phyloP scores from a whole-genome alignment of 208 protist species.

The Acanthamoeba healyi region DNA sequence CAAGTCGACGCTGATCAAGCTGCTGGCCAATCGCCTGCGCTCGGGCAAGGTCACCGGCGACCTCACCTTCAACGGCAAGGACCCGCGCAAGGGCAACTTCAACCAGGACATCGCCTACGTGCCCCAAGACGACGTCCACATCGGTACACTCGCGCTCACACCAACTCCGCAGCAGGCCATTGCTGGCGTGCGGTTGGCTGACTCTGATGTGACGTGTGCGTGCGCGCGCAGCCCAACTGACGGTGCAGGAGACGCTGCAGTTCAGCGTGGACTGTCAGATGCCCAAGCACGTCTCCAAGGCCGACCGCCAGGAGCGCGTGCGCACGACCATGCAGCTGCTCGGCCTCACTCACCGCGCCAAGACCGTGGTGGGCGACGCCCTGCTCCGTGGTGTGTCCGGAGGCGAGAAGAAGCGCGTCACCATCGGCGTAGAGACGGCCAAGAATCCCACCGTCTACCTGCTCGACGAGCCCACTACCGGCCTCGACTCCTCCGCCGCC shows the following conservation, averaged over 20 bases:
- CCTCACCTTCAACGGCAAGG: slow-evolving; percentile 71
- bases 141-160: slow-evolving; percentile 16
- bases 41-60: slow-evolving; percentile 36
- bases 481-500: slow-evolving; percentile 88
- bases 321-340: slow-evolving; percentile 70
- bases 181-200: neutral
- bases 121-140: slow-evolving; percentile 81
- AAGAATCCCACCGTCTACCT: slow-evolving; percentile 81
- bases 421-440: slow-evolving; percentile 87
- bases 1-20: slow-evolving; percentile 78
- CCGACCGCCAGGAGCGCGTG: slow-evolving; percentile 45
- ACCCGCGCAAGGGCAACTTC: slow-evolving; percentile 5
- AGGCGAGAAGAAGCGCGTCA: slow-evolving; percentile 89
- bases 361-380: slow-evolving; percentile 79
- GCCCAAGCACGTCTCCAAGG: neutral
- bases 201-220: neutral
- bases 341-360: slow-evolving; percentile 76
- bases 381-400: slow-evolving; percentile 88
- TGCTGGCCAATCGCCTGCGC: slow-evolving; percentile 50
- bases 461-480: slow-evolving; percentile 91
- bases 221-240: slow-evolving; percentile 54
- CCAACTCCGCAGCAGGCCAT: neutral
- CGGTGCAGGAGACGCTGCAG: slow-evolving; percentile 79
- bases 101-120: slow-evolving; percentile 76
- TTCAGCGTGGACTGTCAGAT: slow-evolving; percentile 79